These are phyloP conservation scores for Termitomyces sp. DNA, from an alignment of 768 basidiomycete genomes.

Conservation along the genomic window DNA sequence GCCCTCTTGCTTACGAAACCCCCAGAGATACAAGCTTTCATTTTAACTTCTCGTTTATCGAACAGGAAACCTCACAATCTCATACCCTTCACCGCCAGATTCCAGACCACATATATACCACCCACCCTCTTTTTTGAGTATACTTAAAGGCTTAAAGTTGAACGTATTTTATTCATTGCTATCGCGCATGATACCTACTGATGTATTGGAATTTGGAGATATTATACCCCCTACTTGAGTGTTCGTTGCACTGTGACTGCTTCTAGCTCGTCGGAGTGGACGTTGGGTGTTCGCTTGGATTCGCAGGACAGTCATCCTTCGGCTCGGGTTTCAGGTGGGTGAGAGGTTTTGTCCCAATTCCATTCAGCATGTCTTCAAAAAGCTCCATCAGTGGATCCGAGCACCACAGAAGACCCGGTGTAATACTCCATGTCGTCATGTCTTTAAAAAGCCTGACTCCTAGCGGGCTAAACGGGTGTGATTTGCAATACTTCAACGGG, in stretches of 20 bases:
- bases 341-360: too few relatives aligned
- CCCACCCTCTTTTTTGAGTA: not conserved
- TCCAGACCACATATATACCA: not conserved
- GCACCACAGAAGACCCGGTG: too few relatives aligned
- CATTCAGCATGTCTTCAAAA: too few relatives aligned
- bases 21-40: not conserved
- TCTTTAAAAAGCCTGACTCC: too few relatives aligned
- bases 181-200: not conserved
- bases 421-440: too few relatives aligned
- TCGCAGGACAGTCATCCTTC: too few relatives aligned
- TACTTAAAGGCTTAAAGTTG: not conserved
- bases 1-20: not conserved
- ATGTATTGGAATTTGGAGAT: not conserved
- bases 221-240: not conserved
- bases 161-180: not conserved
- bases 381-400: too few relatives aligned
- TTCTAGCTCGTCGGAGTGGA: not conserved
- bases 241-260: not conserved
- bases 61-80: not conserved
- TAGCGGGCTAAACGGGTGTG: too few relatives aligned
- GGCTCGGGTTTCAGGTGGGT: too few relatives aligned
- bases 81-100: not conserved
- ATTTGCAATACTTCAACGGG: too few relatives aligned
- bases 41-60: not conserved
- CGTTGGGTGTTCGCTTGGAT: not conserved